Evolutionary conservation across 2,329 filamentous ascomycete species (phyloP), one percentile per base, ranked within the genome.

Genomic region (Fusarium brevicatenulatum): DNA sequence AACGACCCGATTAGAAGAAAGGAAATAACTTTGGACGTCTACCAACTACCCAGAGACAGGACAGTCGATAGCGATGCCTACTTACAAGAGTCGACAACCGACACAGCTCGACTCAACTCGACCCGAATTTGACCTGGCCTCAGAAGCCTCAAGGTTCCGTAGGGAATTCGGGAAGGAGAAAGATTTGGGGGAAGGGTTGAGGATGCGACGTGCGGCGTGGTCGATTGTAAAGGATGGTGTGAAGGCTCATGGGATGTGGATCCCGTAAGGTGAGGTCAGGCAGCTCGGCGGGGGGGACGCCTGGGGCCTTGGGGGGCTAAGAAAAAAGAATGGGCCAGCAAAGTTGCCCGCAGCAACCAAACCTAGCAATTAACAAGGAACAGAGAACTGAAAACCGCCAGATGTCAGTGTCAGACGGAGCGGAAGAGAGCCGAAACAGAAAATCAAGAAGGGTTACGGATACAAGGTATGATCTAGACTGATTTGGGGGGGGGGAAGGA

Each of bases 341-440:
- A 72, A 70, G 54, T 71, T 67, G 76, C 76, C 73, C 76, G 69
- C 73, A 78, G 76, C 76, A 78, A 78, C 76, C 72, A 71, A 58
- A 64, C 62, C 40, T 50, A 47, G 61, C 49, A 55, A 65, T 66
- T 53, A 61, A 58, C 49, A 72, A 69, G 63, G 59, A 55, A 56
- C 36, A 34, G 42, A 23, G 25, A 34, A 43, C 62, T 34, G 34
- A 32, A 44, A 53, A 44, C 53, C 43, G 46, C 25, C 62, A 59
- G 46, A 67, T 68, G 71, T 50, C 37, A 30, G 44, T 30, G 32
- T 66, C 57, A 70, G 68, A 67, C 68, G 46, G 68, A 66, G 54
- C 55, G 56, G 56, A 67, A 67, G 57, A 58, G 66, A 70, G 43
- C 62, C 61, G 61, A 66, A 71, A 67, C 55, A 68, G 28, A 54